phyloP scores from a whole-genome alignment of 768 basidiomycete species.

The Boletus rufocinnamomeus region DNA sequence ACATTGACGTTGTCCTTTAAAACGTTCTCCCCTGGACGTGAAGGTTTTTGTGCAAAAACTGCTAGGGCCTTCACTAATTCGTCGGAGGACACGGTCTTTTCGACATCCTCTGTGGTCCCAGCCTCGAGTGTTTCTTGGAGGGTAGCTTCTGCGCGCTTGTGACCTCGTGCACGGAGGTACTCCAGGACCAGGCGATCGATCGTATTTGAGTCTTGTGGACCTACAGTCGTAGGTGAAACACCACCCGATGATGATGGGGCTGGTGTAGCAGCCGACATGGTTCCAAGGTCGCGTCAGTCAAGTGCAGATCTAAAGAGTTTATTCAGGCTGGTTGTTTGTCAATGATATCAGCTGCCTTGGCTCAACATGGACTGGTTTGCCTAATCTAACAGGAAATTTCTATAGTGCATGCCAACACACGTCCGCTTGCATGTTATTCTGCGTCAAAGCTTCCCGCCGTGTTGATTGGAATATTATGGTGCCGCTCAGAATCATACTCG shows the following conservation, averaged over 20 bases:
- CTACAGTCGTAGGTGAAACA: constrained; percentile 33
- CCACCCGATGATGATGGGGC: constrained; percentile 37
- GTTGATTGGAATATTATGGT: background rate
- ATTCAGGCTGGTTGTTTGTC: background rate
- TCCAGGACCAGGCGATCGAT: constrained; percentile 47
- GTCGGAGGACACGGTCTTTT: constrained; percentile 46
- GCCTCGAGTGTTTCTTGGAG: constrained; percentile 43
- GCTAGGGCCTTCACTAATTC: constrained; percentile 60
- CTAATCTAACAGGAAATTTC: background rate
- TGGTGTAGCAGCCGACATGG: constrained; percentile 36
- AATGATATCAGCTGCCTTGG: background rate
- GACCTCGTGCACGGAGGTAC: constrained; percentile 50
- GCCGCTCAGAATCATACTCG: too few relatives aligned
- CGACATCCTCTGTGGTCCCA: constrained; percentile 36
- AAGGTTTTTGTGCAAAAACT: constrained; percentile 68
- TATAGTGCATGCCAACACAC: too few relatives aligned
- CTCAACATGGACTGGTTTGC: background rate
- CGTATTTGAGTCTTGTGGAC: constrained; percentile 32
- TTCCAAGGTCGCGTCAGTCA: background rate
- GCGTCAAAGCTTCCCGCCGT: background rate
- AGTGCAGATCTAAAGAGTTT: background rate
- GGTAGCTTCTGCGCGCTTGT: constrained; percentile 45
- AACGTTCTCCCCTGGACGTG: constrained; percentile 67
- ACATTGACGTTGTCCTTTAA: constrained; percentile 67
- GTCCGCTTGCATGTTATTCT: background rate